These are phyloP conservation scores for Oleoguttula mirabilis DNA, from an alignment of 495 filamentous ascomycete genomes.

Conservation along the genomic window DNA sequence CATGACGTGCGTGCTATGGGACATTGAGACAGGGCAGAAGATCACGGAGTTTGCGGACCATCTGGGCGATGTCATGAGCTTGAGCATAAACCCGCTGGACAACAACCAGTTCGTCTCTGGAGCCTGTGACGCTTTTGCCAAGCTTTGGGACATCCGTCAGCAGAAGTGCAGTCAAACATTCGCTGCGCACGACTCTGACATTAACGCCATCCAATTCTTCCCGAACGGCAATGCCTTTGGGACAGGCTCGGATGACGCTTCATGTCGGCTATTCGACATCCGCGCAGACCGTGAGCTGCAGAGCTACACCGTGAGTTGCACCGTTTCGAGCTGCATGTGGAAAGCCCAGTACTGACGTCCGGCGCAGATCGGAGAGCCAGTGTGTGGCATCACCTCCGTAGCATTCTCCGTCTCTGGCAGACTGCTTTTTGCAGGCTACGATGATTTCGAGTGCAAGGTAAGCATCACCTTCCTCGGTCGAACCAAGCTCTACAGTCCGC, in stretches of 20 bases:
- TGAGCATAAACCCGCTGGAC: conserved; percentile 98
- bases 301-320: conserved; percentile 63
- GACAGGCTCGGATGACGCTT: conserved; percentile 94
- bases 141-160: conserved; percentile 96
- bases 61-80: conserved; percentile 97
- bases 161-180: conserved; percentile 98
- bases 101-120: conserved; percentile 97
- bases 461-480: too few species aligned
- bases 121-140: conserved; percentile 96
- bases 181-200: conserved; percentile 95
- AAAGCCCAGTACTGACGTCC: too few species aligned
- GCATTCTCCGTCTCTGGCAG: conserved; percentile 95
- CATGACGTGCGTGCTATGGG: conserved; percentile 99
- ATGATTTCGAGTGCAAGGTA: conserved; percentile 99
- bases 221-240: conserved; percentile 98
- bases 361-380: conserved; percentile 90
- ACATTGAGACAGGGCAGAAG: conserved; percentile 94
- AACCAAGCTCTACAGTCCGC: not conserved
- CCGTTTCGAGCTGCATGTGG: too few species aligned
- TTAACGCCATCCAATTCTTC: conserved; percentile 99
- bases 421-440: conserved; percentile 92
- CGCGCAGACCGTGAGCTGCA: conserved; percentile 93
- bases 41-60: conserved; percentile 98
- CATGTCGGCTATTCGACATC: conserved; percentile 95
- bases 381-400: conserved; percentile 96